Evolutionary conservation across 352 stramenopile species (phyloP).

Genomic region (Albugo candida): DNA sequence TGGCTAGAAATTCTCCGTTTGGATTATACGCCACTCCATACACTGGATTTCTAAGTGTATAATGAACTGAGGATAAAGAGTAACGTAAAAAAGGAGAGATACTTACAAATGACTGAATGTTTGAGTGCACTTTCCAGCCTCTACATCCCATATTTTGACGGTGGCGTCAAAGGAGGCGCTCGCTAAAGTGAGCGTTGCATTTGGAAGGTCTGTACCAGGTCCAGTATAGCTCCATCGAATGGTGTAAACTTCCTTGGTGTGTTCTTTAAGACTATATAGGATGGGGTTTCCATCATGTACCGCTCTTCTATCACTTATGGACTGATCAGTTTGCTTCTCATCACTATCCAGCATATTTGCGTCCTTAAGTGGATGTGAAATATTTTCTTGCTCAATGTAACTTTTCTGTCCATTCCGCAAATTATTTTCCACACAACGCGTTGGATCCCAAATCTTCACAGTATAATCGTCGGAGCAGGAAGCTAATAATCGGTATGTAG

Average conservation of each 20-base stretch:
- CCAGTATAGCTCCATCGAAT: constrained; percentile 84
- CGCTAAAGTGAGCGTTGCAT: constrained; percentile 66
- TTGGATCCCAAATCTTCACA: constrained; percentile 92
- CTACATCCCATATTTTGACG: constrained; percentile 87
- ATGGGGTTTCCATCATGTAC: neutral
- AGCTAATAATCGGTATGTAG: constrained; percentile 81
- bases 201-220: constrained; percentile 32
- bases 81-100: constrained; percentile 17
- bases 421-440: constrained; percentile 13
- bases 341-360: constrained; percentile 1
- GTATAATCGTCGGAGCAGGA: constrained; percentile 97
- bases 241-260: constrained; percentile 88
- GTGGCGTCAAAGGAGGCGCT: constrained; percentile 93
- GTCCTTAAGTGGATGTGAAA: constrained; percentile 10
- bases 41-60: constrained; percentile 39
- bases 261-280: constrained; percentile 50
- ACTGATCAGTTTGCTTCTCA: neutral
- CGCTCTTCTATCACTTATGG: neutral
- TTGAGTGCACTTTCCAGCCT: constrained; percentile 78
- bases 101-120: constrained; percentile 87
- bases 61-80: neutral
- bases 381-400: constrained; percentile 15
- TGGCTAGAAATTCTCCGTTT: constrained; percentile 87
- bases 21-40: constrained; percentile 79
- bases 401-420: constrained; percentile 10